Evolutionary conservation across 257 asterid species (phyloP).

Genomic region (Capsicum pubescens): DNA sequence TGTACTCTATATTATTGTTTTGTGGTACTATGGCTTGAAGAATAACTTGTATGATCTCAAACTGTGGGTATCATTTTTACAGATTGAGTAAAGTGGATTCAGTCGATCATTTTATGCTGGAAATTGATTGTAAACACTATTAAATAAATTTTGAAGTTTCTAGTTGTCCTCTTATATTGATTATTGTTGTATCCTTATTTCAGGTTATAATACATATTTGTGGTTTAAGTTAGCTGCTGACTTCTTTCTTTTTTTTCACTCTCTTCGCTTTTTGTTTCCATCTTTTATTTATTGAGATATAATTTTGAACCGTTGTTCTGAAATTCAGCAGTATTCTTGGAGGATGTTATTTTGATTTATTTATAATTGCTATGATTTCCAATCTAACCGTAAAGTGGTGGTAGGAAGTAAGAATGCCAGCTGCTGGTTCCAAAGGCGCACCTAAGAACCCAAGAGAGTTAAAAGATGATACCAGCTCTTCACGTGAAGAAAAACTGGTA

Average conservation of each 20-base stretch:
- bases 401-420: conserved; percentile 97
- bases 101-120: conserved; percentile 1
- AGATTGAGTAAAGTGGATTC: neutral
- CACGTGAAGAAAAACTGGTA: conserved; percentile 96
- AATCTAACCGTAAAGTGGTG: conserved; percentile 40
- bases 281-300: conserved; percentile 26
- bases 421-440: conserved; percentile 83
- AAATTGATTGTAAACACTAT: neutral
- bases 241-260: neutral
- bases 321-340: conserved; percentile 19
- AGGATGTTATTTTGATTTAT: neutral
- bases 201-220: neutral
- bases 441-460: conserved; percentile 83
- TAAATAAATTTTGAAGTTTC: neutral
- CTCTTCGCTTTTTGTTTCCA: neutral
- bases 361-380: conserved; percentile 12
- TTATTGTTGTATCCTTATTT: neutral
- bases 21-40: neutral
- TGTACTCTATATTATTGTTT: neutral
- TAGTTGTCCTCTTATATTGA: neutral
- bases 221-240: neutral
- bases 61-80: conserved; percentile 3
- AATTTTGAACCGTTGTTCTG: conserved; percentile 20
- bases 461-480: conserved; percentile 76
- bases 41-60: conserved; percentile 14